Evolutionary conservation across 108 stramenopile species (phyloP).

Genomic region (Aurantiochytrium sp.): DNA sequence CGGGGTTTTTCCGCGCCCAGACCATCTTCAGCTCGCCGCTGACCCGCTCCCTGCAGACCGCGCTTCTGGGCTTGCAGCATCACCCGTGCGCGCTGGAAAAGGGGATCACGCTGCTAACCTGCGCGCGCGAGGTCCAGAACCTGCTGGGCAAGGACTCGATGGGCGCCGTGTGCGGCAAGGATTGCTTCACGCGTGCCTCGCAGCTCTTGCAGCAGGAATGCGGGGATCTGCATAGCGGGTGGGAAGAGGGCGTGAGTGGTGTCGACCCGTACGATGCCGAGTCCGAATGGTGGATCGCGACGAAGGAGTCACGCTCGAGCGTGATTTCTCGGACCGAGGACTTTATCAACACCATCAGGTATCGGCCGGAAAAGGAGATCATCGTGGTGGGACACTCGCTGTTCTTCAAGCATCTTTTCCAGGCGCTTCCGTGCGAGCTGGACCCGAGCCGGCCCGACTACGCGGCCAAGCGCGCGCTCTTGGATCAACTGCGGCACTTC

Average conservation of each 20-base stretch:
- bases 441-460: background rate
- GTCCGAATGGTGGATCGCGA: background rate
- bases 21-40: background rate
- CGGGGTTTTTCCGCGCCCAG: background rate
- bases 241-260: background rate
- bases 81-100: background rate
- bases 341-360: background rate
- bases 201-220: background rate
- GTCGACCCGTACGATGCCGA: background rate
- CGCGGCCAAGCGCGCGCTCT: background rate
- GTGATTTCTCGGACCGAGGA: background rate
- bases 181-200: background rate
- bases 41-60: background rate
- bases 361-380: background rate
- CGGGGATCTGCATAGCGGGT: background rate
- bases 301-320: conserved; percentile 10
- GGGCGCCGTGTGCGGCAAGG: background rate
- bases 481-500: background rate
- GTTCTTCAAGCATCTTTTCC: background rate
- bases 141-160: conserved; percentile 2
- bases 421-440: background rate
- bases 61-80: background rate
- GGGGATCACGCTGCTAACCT: background rate
- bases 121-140: background rate
- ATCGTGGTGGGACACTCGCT: background rate